Conservation (phyloP, 1,284 basidiomycete species). For the Irpex sp. region DNA sequence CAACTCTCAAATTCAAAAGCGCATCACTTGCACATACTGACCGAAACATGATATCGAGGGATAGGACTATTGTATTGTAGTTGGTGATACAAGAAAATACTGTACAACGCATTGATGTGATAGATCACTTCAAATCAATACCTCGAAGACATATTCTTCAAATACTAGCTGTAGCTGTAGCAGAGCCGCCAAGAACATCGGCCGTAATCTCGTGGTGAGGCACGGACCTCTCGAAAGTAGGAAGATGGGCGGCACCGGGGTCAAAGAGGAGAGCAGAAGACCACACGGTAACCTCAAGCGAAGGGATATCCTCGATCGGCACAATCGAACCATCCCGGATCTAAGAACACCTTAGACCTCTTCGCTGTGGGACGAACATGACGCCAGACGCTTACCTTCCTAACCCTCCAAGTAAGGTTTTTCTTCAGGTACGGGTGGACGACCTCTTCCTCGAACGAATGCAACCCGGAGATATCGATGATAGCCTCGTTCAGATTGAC, state of each 20-base stretch:
- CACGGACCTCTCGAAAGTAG: neutral
- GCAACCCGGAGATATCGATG: conserved; percentile 25
- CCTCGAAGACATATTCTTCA: too few relatives aligned
- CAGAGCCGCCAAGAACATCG: neutral
- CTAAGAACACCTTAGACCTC: neutral
- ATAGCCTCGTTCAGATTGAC: conserved; percentile 40
- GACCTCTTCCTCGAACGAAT: conserved; percentile 30
- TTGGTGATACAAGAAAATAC: too few relatives aligned
- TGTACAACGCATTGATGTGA: too few relatives aligned
- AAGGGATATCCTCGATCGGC: conserved; percentile 11
- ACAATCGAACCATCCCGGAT: neutral
- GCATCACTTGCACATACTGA: too few relatives aligned
- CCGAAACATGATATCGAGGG: too few relatives aligned
- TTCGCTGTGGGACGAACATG: neutral
- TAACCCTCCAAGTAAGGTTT: conserved; percentile 37
- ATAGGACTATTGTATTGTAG: too few relatives aligned
- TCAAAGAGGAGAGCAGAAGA: conserved; percentile 4
- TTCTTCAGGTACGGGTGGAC: conserved; percentile 37
- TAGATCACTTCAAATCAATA: too few relatives aligned
- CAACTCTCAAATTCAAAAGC: too few relatives aligned
- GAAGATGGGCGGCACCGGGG: conserved; percentile 21
- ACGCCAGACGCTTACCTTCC: neutral
- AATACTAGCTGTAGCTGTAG: neutral
- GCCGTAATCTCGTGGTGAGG: neutral
- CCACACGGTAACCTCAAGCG: conserved; percentile 27